phyloP scores from a whole-genome alignment of 441 rosid genomes.

The Flueggea neowawraea region DNA sequence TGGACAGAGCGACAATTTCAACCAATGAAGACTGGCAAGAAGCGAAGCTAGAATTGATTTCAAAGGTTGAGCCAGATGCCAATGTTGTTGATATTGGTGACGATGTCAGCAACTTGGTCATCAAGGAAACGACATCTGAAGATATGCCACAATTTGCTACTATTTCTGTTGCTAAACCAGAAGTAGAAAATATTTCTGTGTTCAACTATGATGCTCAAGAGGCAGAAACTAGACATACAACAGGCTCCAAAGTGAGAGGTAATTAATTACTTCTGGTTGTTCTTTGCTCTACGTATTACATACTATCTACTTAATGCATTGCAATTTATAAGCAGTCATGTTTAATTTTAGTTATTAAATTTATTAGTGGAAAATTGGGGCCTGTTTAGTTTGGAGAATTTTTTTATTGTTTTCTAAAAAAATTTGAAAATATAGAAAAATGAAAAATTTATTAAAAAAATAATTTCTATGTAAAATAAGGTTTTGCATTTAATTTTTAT shows the following conservation, averaged over 20 bases:
- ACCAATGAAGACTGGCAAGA: slow-evolving; percentile 8
- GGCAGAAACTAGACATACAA: slow-evolving; percentile 8
- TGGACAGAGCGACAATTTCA: slow-evolving; percentile 8
- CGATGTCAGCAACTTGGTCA: neutral
- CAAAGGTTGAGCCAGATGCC: neutral
- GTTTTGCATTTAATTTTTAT: too few species aligned
- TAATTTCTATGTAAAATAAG: too few species aligned
- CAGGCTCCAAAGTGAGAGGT: slow-evolving; percentile 32
- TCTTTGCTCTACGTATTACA: too few species aligned
- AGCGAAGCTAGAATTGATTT: slow-evolving; percentile 1
- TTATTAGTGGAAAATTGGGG: too few species aligned
- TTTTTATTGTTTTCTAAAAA: too few species aligned
- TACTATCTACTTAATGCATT: too few species aligned
- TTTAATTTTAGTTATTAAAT: too few species aligned
- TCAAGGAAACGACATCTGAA: slow-evolving; percentile 12
- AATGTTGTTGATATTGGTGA: slow-evolving; percentile 10
- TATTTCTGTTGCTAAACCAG: too few species aligned
- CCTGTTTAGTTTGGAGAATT: too few species aligned
- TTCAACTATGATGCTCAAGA: slow-evolving; percentile 12
- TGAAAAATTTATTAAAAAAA: too few species aligned
- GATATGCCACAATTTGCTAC: slow-evolving; percentile 10
- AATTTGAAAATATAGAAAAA: too few species aligned
- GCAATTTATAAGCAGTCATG: too few species aligned
- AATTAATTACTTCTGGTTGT: neutral
- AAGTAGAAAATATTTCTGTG: slow-evolving; percentile 17